Conservation (phyloP, 257 asterid species). For the Buddleja alternifolia region DNA sequence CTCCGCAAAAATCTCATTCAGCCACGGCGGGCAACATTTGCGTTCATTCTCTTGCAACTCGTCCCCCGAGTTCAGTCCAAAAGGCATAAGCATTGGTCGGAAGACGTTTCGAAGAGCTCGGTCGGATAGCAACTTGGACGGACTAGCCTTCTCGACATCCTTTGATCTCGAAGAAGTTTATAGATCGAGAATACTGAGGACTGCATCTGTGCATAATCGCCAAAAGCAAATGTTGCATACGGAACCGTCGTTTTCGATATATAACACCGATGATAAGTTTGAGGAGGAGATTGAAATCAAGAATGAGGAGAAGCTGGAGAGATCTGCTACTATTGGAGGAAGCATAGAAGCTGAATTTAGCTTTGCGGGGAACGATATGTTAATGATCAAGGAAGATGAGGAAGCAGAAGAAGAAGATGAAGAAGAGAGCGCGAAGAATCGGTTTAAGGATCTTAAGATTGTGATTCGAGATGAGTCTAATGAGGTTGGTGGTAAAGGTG, state of each 20-base stretch:
- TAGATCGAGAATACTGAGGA: conserved; percentile 22
- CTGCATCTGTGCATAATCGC: conserved; percentile 24
- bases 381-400: conserved; percentile 50
- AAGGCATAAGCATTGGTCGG: neutral
- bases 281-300: conserved; percentile 26
- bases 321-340: conserved; percentile 37
- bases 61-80: conserved; percentile 5
- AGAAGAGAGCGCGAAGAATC: conserved; percentile 27
- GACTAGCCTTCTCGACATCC: conserved; percentile 25
- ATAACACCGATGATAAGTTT: conserved; percentile 41
- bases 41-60: conserved; percentile 29
- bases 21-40: conserved; percentile 24
- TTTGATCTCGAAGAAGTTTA: conserved; percentile 24
- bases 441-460: conserved; percentile 38
- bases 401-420: conserved; percentile 24
- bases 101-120: conserved; percentile 21
- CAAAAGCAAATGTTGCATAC: conserved; percentile 45
- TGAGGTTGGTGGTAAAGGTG: conserved; percentile 21
- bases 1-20: conserved; percentile 16
- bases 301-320: conserved; percentile 31
- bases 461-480: conserved; percentile 22
- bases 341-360: conserved; percentile 46
- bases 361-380: conserved; percentile 48
- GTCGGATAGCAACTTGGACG: conserved; percentile 33
- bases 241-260: conserved; percentile 72